Evolutionary conservation across 306 rosid genomes (phyloP), one percentile per base, ranked within the genome.

Genomic region (Ziziphus jujuba): DNA sequence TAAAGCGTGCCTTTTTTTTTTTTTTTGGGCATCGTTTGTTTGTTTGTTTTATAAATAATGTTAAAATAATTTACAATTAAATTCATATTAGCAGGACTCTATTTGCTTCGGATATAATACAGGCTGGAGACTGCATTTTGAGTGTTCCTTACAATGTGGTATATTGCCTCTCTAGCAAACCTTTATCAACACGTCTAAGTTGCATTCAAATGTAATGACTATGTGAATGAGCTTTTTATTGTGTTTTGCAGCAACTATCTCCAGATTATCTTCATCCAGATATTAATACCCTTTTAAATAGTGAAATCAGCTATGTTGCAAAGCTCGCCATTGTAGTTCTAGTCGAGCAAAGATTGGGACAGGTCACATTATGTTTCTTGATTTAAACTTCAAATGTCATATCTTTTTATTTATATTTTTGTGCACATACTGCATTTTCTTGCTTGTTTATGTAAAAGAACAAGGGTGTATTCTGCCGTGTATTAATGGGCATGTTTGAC

Each of bases 131-230:
- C 51, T 79, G 87, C 78, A 78, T 88, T 77, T 73, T 91, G 65
- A 76, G 81, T 78, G 91, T 88, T 81, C 97, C 96, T 57, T 84
- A 74, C 72, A 58, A 63, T n/a, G 81, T 63, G 89, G 95, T 91
- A 87, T 20, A 55, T 33, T 61, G 34, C 66, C 5, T 47, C 5
- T 47, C 51, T 50, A 25, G 47, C 36, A 74, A 60, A 3, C 44
- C 34, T 22, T 72, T 44, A 2, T 58, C 59, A 58, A 20, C 10
- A 3, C 0, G 7, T 21, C 17, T 10, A 47, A 15, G 15, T 35
- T 43, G 2, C 45, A 28, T 44, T 2, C 13, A 20, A 9, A 47
- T 24, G 44, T 56, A 16, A 34, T n/a, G 31, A 59, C 35, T 53
- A 6, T 21, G 56, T 11, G 50, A 14, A 47, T 28, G 15, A 49